Base-by-base conservation (phyloP, 139 green algal genomes). In the Edaphochlamys debaryana region DNA sequence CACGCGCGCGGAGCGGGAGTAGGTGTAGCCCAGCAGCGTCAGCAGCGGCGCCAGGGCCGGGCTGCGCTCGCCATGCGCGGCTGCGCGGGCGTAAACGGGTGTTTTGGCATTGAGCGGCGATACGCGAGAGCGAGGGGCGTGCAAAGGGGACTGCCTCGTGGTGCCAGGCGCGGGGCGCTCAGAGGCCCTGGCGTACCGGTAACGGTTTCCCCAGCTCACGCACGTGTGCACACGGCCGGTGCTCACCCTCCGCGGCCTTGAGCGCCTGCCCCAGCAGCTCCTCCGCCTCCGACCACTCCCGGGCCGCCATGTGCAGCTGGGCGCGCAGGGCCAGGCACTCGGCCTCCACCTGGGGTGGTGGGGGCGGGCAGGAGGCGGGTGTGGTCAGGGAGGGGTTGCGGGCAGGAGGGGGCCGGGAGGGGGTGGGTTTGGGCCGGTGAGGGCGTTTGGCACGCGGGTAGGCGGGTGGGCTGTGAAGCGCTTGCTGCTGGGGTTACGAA, bases 231-330 rank as follows among this genome's bases (percentile, higher is more conserved):
- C 69, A 22, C 42, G n/a, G n/a, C n/a, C n/a, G n/a, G n/a, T n/a
- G 64, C 80, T 60, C 71, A 88, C 86, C 76, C 38, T 92, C 89
- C 77, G 86, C 86, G 20, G 82, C 69, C 45, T 79, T 86, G 41
- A 92, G 79, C 19, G 85, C 90, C n/a, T 79, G 36, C 19, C 79
- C 74, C 60, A 96, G 79, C 32, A 79, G 37, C 52, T 90, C 83
- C 74, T 96, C 94, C 5, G 93, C 90, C 15, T n/a, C 56, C 0
- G 93, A 87, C 94, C 94, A 96, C 27, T 93, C 50, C 52, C 82
- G 62, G 2, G 66, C 36, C 9, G 45, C 50, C 70, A 90, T 84
- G 27, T 62, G 50, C 20, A 87, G 72, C 79, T 93, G 87, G 29
- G 90, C 90, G 29, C 67, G 74, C 4, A 63, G 60, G 22, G 93